A percentile compares a stretch with the other conserved stretches of the same genome.
phyloP scores from a whole-genome alignment of 352 stramenopile species.

The Phytophthora sp. region DNA sequence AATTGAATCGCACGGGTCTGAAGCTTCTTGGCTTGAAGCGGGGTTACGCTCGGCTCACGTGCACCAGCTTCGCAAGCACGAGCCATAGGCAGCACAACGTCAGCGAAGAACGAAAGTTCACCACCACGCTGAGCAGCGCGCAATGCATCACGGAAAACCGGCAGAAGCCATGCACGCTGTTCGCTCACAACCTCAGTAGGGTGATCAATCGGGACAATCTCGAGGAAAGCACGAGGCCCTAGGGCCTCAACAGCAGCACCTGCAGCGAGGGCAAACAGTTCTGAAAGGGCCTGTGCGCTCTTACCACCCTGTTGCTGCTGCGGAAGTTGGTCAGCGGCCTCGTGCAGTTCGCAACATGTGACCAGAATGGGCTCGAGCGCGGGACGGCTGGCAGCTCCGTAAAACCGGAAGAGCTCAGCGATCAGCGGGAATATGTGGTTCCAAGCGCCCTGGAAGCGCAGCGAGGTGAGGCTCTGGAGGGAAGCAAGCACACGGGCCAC shows the following conservation, averaged over 20 bases:
- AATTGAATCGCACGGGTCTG: conserved; percentile 83
- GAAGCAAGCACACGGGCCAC: conserved; percentile 74
- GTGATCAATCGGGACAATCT: conserved; percentile 79
- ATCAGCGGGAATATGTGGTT: conserved; percentile 80
- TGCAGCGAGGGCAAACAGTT: conserved; percentile 73
- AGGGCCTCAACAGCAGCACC: conserved; percentile 68
- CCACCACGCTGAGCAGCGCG: conserved; percentile 45
- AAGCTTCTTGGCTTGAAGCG: conserved; percentile 74
- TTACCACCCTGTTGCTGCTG: conserved; percentile 43
- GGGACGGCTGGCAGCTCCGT: conserved; percentile 57
- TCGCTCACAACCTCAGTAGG: conserved; percentile 74
- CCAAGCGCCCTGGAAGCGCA: conserved; percentile 86
- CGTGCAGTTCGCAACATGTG: conserved; percentile 81
- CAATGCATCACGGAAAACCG: conserved; percentile 76
- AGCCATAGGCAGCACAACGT: conserved; percentile 72
- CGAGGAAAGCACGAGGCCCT: conserved; percentile 69
- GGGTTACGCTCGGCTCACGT: conserved; percentile 67
- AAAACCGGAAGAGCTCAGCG: conserved; percentile 76
- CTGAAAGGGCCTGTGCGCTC: conserved; percentile 46
- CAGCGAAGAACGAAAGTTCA: conserved; percentile 77
- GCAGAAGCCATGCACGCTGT: conserved; percentile 81
- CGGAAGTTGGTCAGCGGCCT: conserved; percentile 76
- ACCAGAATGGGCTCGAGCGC: conserved; percentile 71
- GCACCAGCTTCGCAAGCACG: conserved; percentile 74
- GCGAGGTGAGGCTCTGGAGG: conserved; percentile 79